These are phyloP conservation scores for Coniophora puteana DNA, from an alignment of 1,284 basidiomycete species.

Conservation along the genomic window DNA sequence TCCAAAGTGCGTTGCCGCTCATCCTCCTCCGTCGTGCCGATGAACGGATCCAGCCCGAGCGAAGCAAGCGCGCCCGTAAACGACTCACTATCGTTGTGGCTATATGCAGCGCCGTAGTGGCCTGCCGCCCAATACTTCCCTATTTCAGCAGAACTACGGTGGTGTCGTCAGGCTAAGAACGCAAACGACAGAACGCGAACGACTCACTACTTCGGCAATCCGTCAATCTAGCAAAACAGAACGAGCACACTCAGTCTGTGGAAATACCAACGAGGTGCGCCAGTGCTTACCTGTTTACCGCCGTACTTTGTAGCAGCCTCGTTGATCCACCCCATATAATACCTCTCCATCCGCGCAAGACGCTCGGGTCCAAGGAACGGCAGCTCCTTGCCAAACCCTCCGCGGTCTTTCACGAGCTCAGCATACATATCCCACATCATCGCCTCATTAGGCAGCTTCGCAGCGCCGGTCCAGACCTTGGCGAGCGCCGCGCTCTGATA, in stretches of 20 bases:
- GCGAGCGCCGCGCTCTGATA: constrained; percentile 32
- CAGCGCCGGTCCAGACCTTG: constrained; percentile 33
- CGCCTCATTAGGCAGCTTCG: constrained; percentile 26
- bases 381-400: constrained; percentile 33
- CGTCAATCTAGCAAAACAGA: neutral
- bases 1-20: too few relatives aligned
- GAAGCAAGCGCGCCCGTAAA: too few relatives aligned
- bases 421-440: constrained; percentile 30
- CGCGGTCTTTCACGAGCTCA: constrained; percentile 22
- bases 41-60: too few relatives aligned
- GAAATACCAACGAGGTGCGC: neutral
- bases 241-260: neutral
- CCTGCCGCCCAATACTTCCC: neutral
- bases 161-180: neutral
- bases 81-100: too few relatives aligned
- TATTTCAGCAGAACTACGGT: neutral
- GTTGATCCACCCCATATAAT: constrained; percentile 32
- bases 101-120: constrained; percentile 1
- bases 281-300: constrained; percentile 23
- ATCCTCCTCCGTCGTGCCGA: too few relatives aligned
- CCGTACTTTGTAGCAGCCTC: constrained; percentile 31
- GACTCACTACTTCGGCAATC: constrained; percentile 1
- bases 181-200: neutral
- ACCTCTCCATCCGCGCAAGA: constrained; percentile 21
- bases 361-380: constrained; percentile 29